These are phyloP conservation scores for Alisma plantagoaquatica DNA, from an alignment of 106 monocot species.

Conservation along the genomic window DNA sequence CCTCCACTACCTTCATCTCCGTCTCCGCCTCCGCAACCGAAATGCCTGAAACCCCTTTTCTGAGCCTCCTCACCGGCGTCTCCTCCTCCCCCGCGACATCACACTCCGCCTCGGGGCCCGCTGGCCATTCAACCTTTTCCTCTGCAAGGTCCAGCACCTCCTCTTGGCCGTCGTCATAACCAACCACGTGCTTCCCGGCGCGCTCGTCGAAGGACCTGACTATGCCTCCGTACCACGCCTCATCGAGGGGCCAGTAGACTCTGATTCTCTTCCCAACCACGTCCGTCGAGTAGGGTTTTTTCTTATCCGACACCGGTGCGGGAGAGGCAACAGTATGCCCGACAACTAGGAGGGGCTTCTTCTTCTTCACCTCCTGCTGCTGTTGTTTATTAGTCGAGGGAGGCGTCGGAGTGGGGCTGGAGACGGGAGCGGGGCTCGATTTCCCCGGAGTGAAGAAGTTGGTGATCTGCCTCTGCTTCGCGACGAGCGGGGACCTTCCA, in stretches of 20 bases:
- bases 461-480: conserved; percentile 88
- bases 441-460: conserved; percentile 61
- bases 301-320: conserved; percentile 10
- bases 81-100: conserved; percentile 40
- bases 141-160: conserved; percentile 48
- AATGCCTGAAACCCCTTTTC: no score
- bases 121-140: conserved; percentile 65
- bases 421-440: conserved; percentile 1
- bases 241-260: conserved; percentile 77
- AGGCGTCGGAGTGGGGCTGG: not conserved
- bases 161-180: conserved; percentile 73
- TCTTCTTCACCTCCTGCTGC: conserved; percentile 4
- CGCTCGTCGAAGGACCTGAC: conserved; percentile 37
- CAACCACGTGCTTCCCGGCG: conserved; percentile 41
- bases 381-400: not conserved
- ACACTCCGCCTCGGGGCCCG: no score
- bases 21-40: no score
- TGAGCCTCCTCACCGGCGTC: conserved; percentile 22
- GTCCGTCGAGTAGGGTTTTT: conserved; percentile 18
- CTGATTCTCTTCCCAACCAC: conserved; percentile 48
- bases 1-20: no score
- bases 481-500: conserved; percentile 80
- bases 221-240: conserved; percentile 57
- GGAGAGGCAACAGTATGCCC: conserved; percentile 15
- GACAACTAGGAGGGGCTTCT: conserved; percentile 23